Conservation (phyloP, 2,329 filamentous ascomycete genomes). For the Pestalotiopsis sp. region DNA sequence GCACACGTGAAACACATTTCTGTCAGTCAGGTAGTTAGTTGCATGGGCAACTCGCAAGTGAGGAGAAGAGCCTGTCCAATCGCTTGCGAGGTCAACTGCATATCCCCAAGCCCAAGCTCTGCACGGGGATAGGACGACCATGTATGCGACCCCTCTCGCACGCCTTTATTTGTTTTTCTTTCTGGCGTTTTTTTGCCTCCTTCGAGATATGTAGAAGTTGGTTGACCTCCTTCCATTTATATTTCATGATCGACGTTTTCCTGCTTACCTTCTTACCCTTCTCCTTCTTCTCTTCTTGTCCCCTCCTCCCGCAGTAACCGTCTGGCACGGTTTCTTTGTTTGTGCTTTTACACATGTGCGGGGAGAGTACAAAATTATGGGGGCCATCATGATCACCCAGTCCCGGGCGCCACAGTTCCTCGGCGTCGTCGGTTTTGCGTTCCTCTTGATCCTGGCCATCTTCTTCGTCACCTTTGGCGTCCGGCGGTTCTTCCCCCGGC, state of each 20-base stretch:
- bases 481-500: not conserved
- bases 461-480: not conserved
- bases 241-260: not conserved
- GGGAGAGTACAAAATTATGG: not conserved
- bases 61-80: no score
- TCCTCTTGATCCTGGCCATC: not conserved
- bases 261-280: not conserved
- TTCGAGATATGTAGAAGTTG: not conserved
- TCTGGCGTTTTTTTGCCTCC: not conserved
- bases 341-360: not conserved
- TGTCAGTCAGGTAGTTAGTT: no score
- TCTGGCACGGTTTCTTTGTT: not conserved
- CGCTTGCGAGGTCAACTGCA: not conserved
- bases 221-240: not conserved
- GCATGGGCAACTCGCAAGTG: no score
- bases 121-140: not conserved
- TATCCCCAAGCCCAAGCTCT: not conserved
- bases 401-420: slow-evolving; percentile 1
- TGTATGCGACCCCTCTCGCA: slow-evolving; percentile 3
- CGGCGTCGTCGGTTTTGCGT: not conserved
- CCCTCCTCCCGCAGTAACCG: not conserved
- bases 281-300: not conserved
- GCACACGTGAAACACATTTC: no score
- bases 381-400: not conserved
- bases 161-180: not conserved